Percentiles rank a stretch among this genome's conserved stretches.
These are phyloP conservation scores for Xylaria multiplex DNA, from an alignment of 2,329 filamentous ascomycete genomes.

Conservation along the genomic window DNA sequence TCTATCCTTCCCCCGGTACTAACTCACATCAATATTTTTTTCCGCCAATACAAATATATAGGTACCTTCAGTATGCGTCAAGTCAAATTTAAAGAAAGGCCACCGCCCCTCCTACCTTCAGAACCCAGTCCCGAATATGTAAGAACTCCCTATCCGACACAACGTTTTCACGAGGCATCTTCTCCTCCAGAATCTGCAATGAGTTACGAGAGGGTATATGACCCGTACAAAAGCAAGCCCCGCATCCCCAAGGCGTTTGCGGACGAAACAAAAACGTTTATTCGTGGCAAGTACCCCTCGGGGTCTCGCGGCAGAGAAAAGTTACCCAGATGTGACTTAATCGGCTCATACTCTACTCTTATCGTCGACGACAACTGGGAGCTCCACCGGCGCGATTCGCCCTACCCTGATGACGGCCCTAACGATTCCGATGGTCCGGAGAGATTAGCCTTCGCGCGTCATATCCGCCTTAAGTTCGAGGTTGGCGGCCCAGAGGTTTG, in stretches of 20 bases:
- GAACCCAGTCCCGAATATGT: background rate
- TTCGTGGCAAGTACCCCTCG: background rate
- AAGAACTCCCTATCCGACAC: slow-evolving; percentile 6
- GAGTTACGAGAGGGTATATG: background rate
- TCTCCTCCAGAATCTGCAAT: background rate
- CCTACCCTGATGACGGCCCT: too few relatives aligned
- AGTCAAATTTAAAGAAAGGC: background rate
- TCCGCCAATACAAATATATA: background rate
- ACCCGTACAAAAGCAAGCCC: background rate
- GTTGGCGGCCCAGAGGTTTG: background rate
- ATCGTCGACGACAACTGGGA: slow-evolving; percentile 10
- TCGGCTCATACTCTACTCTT: background rate
- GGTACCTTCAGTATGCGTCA: background rate
- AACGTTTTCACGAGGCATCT: background rate
- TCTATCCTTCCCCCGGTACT: background rate
- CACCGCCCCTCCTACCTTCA: background rate
- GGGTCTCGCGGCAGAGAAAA: too few relatives aligned
- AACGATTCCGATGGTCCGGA: too few relatives aligned
- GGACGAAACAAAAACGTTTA: background rate
- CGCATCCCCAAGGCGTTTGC: background rate
- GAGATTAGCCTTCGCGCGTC: background rate
- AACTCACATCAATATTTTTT: background rate
- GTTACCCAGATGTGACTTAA: too few relatives aligned
- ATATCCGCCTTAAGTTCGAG: background rate
- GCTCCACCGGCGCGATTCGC: background rate